Evolutionary conservation across 495 filamentous ascomycete genomes (phyloP), one percentile per base, ranked within the genome.

Genomic region (Talaromyces liani): DNA sequence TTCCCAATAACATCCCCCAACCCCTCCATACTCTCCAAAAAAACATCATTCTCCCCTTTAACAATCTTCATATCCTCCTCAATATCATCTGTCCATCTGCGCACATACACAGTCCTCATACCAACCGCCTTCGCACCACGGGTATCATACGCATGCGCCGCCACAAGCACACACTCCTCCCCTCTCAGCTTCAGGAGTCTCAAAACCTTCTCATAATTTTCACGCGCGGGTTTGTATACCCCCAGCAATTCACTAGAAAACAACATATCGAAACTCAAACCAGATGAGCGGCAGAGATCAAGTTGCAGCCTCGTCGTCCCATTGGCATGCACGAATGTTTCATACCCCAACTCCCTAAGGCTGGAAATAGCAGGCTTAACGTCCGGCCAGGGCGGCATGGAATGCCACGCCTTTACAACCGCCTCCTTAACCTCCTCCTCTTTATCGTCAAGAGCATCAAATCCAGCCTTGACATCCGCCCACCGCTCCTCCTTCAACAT

Each of bases 241-340:
- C 79, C 79, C 3, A 84, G 64, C n/a, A 83, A 63, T 67, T 82
- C 70, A 60, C 80, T 82, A 0, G 82, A 83, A 34, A 83, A 81
- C 2, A 84, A 59, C 74, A 79, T 79, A 65, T 82, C 68, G 70
- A 84, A 86, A 3, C 63, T 59, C 31, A 84, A 61, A 5, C 75
- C 78, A 0, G 81, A 80, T 0, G 81, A 82, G 16, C 74, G 71
- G 14, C 66, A 69, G 6, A 85, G 68, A 66, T 84, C 79, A 16
- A 85, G 77, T 68, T 85, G 83, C 27, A 84, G 71, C 54, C 82
- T 75, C 31, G 81, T 81, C 2, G 79, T 81, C 0, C 82, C 82
- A 63, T 85, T 85, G n/a, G 82, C 80, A 54, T 80, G 75, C 24
- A 85, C 80, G 27, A 81, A 77, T 0, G 71, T 70, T 54, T 76